These are phyloP conservation scores for Gracilaria caudata DNA, from an alignment of 23 red algal species.

Conservation along the genomic window DNA sequence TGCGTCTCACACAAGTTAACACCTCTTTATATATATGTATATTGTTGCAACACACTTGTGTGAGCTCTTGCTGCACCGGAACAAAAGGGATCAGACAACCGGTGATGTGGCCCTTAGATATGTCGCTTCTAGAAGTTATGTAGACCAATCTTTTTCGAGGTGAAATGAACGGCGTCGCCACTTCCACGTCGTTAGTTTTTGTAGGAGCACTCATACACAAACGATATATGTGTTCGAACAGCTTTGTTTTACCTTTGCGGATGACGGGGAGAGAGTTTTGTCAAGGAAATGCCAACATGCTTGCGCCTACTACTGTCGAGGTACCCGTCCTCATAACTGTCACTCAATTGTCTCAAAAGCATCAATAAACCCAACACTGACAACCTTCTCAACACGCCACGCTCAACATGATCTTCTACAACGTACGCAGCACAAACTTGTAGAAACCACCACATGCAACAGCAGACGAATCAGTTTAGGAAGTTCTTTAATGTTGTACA, in stretches of 20 bases:
- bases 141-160: neutral
- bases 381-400: neutral
- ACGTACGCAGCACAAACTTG: neutral
- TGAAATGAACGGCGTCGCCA: neutral
- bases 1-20: neutral
- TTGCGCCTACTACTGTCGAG: neutral
- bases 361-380: neutral
- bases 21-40: neutral
- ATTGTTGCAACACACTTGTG: neutral
- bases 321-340: neutral
- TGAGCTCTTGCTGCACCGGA: neutral
- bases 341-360: neutral
- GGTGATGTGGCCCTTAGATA: neutral
- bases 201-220: neutral
- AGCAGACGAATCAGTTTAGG: neutral
- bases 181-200: neutral
- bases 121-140: neutral
- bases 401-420: neutral
- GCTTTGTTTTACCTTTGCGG: neutral
- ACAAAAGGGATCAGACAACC: neutral
- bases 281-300: neutral
- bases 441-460: neutral
- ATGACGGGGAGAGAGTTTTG: conserved; percentile 3
- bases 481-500: conserved; percentile 11
- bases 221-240: neutral